phyloP scores from a whole-genome alignment of 140 eudicot species.

The Stevia rebaudiana region DNA sequence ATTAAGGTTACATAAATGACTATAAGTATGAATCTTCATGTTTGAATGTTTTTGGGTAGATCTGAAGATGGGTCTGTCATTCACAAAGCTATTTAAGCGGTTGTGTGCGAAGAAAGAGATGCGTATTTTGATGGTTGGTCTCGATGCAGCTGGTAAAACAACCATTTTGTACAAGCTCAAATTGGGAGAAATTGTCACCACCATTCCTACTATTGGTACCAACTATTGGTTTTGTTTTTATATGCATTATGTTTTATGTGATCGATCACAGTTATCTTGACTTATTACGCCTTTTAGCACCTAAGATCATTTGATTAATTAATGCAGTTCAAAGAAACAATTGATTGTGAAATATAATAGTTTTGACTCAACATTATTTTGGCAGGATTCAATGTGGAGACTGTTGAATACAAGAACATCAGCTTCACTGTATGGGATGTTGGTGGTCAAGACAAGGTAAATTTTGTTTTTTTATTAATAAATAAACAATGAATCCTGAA shows the following conservation, averaged over 20 bases:
- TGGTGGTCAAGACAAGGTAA: constrained; percentile 57
- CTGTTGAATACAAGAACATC: constrained; percentile 48
- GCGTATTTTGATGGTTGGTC: constrained; percentile 32
- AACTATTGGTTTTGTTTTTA: not conserved
- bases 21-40: not conserved
- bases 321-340: not conserved
- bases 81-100: constrained; percentile 25
- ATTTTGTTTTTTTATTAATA: not conserved
- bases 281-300: too few species aligned
- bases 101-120: constrained; percentile 26
- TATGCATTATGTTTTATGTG: not conserved
- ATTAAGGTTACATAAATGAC: not conserved
- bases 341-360: too few species aligned
- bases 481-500: not conserved
- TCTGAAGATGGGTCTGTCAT: constrained; percentile 28
- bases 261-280: not conserved
- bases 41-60: constrained; percentile 15
- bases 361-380: not conserved
- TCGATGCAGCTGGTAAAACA: constrained; percentile 32
- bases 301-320: not conserved
- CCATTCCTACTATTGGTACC: constrained; percentile 31
- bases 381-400: constrained; percentile 42
- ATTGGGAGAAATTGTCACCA: constrained; percentile 29
- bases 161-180: constrained; percentile 33
- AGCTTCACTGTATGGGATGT: constrained; percentile 57